Conservation (phyloP, 768 basidiomycete species). For the Tubosaeta sp. region DNA sequence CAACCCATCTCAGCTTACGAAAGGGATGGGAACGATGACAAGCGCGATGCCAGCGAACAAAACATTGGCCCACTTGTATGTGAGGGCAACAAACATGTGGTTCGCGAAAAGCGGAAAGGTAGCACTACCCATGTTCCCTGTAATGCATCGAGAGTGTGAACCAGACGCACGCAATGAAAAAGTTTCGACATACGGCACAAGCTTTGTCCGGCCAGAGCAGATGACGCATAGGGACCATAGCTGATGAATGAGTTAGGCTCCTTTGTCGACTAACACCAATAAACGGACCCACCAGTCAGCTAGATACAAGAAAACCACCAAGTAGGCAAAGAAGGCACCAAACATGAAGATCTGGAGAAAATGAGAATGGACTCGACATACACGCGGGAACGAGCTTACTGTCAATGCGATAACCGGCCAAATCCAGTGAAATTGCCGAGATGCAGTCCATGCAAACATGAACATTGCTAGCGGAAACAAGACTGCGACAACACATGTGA, state of each 20-base stretch:
- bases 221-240: slow-evolving; percentile 59
- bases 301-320: slow-evolving; percentile 53
- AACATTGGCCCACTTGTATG: slow-evolving; percentile 55
- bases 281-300: slow-evolving; percentile 49
- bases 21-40: slow-evolving; percentile 54
- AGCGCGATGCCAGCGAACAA: slow-evolving; percentile 49
- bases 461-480: slow-evolving; percentile 57
- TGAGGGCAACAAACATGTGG: slow-evolving; percentile 53
- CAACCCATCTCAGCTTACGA: slow-evolving; percentile 31
- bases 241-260: slow-evolving; percentile 19
- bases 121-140: slow-evolving; percentile 47
- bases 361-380: background rate
- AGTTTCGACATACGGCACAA: slow-evolving; percentile 42
- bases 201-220: slow-evolving; percentile 62
- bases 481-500: slow-evolving; percentile 49
- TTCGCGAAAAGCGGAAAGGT: slow-evolving; percentile 60
- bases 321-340: slow-evolving; percentile 49
- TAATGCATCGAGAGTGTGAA: background rate
- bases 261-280: background rate
- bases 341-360: slow-evolving; percentile 42
- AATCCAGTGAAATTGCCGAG: slow-evolving; percentile 54
- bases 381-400: background rate
- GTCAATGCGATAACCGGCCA: slow-evolving; percentile 27
- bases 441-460: slow-evolving; percentile 68
- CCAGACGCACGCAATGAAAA: background rate